These are phyloP conservation scores for Casuarina glauca DNA, from an alignment of 306 rosid genomes.

Conservation along the genomic window DNA sequence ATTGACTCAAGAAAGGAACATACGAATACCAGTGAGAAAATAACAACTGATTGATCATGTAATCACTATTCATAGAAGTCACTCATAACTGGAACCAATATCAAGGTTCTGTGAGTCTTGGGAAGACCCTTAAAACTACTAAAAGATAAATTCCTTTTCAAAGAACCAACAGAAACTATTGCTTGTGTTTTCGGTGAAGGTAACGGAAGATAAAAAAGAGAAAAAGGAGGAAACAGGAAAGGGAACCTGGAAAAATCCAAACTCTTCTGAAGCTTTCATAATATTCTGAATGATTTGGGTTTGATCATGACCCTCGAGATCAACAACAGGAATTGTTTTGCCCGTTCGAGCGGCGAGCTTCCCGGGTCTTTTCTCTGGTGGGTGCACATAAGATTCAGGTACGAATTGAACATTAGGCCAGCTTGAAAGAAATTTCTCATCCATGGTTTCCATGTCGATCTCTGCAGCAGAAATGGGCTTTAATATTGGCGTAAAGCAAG, in stretches of 20 bases:
- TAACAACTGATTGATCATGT: neutral
- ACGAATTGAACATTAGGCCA: constrained; percentile 43
- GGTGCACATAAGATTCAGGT: constrained; percentile 43
- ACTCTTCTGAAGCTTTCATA: constrained; percentile 50
- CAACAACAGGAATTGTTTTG: constrained; percentile 50
- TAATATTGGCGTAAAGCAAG: neutral
- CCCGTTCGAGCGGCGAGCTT: constrained; percentile 5
- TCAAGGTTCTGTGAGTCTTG: no score
- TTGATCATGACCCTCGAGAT: constrained; percentile 39
- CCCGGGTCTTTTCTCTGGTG: constrained; percentile 45
- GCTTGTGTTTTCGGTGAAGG: neutral
- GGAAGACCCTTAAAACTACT: neutral
- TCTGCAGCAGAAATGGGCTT: neutral
- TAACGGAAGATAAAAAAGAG: neutral
- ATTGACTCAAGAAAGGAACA: neutral
- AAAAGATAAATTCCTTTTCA: neutral
- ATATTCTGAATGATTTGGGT: constrained; percentile 33
- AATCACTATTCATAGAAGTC: neutral
- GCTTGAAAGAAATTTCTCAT: constrained; percentile 32
- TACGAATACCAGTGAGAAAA: neutral
- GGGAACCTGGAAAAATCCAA: constrained; percentile 68
- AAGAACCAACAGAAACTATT: neutral
- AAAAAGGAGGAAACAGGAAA: neutral
- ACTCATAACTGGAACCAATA: no score
- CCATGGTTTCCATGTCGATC: constrained; percentile 15